Evolutionary conservation across 1,284 basidiomycete species (phyloP), one percentile per base, ranked within the genome.

Genomic region (Heliocybe sulcata): DNA sequence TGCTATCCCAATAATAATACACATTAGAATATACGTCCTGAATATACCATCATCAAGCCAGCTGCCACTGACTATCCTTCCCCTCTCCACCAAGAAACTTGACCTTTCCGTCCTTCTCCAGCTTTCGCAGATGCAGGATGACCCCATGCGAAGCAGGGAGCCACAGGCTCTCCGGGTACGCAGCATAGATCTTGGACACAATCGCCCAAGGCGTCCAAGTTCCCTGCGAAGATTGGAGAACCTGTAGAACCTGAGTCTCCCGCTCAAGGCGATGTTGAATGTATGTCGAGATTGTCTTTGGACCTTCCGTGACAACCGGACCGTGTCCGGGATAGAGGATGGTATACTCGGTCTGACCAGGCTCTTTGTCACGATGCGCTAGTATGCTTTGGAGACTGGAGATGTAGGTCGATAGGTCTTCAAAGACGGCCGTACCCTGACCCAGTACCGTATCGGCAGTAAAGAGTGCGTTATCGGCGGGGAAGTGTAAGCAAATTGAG

Each of bases 391-490:
- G 75, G n/a, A 96, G 76, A 57, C 84, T 86, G 2, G 72, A 59
- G 54, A 96, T 72, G 65, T 97, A 97, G 1, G 78, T 65, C 0
- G 76, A 75, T 6, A 98, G 81, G 64, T 97, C 90, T 62, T 92
- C 90, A 65, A 98, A 98, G 2, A 96, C 85, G 1, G 92, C 82
- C 0, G 94, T 94, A 1, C 94, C 94, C 60, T 94, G 84, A 0
- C 96, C 95, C 22, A 98, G 81, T 3, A 98, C 85, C 4, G 88
- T 92, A 70, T 98, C 96, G 1, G 90, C 92, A 0, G 93, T 95
- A 71, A 96, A 90, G 23, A 95, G 75, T 1, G 81, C 85, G 42
- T 75, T 65, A 67, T 90, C 81, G 57, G 77, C 69, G 45, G 79
- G 76, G 52, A 91, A 72, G 58, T 84, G 75, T 48, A 94, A 72